Base-by-base conservation (phyloP, 2,329 filamentous ascomycete genomes). In the Torrubiella hemipterigena region DNA sequence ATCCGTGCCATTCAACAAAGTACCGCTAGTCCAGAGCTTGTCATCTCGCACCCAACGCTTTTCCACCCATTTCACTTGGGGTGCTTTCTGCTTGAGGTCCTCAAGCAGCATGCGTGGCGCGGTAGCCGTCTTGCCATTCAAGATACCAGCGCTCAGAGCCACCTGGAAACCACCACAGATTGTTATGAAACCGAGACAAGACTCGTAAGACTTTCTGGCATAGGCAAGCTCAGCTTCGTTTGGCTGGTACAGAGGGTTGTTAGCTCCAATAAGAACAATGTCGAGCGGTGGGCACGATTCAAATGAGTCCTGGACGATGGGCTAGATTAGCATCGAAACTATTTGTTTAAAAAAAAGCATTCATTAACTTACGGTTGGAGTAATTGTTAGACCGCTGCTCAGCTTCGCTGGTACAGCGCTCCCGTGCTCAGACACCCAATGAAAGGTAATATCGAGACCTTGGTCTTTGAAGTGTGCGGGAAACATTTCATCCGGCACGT, bases 251-350 rank as follows among this genome's bases (percentile, higher is more conserved):
- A 23, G 29, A 2, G 37, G 4, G 10, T 44, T 22, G 20, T 51
- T 42, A 6, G 59, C 59, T 1, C 59, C 58, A 33, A 61, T 54
- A 26, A 63, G 46, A 13, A 54, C 51, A 29, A 62, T 51, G 35
- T 63, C 59, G 6, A 63, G 46, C 1, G 47, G 38, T 0, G 58
- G 58, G 27, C 57, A 61, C 2, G 47, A 48, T 4, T 48, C 48
- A 17, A 60, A 62, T 0, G 52, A 52, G 37, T 62, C 47, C 57
- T 61, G 15, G n/a, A n/a, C n/a, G n/a, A n/a, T n/a, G n/a, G n/a
- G n/a, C n/a, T n/a, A n/a, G n/a, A n/a, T n/a, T n/a, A n/a, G n/a
- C n/a, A 15, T 13, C 11, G 2, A 12, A 15, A 12, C 15, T 33
- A 5, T 26, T 10, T 2, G 5, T 11, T 6, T 32, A 5, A 27